Conservation (phyloP, 108 stramenopile species). For the Cylindrotheca fusiformis region DNA sequence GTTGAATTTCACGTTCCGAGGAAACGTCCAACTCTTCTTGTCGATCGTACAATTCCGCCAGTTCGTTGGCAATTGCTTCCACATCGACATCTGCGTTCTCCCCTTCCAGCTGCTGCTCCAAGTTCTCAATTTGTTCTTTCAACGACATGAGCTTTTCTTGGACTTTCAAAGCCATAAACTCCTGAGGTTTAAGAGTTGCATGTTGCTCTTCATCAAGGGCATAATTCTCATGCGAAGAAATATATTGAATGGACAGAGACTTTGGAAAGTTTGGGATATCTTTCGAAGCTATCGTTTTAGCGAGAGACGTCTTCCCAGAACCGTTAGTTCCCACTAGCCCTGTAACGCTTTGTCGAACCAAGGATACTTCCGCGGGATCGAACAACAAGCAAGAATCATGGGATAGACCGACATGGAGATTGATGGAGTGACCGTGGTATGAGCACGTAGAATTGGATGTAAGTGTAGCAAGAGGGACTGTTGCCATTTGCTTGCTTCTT, state of each 20-base stretch:
- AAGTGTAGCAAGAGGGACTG: background rate
- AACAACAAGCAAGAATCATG: constrained; percentile 12
- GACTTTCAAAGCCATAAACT: constrained; percentile 3
- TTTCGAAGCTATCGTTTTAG: constrained; percentile 25
- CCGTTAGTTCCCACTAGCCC: constrained; percentile 48
- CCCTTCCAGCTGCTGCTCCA: background rate
- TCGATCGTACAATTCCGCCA: constrained; percentile 5
- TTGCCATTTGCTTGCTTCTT: background rate
- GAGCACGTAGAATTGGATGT: constrained; percentile 6
- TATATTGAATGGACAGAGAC: constrained; percentile 22
- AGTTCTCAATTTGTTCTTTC: background rate
- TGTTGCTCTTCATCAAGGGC: constrained; percentile 4
- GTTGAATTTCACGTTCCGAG: background rate
- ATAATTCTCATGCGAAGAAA: constrained; percentile 22
- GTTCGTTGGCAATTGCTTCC: background rate
- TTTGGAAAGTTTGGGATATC: constrained; percentile 34
- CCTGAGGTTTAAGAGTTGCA: constrained; percentile 1
- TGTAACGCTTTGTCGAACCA: constrained; percentile 27
- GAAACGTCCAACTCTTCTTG: constrained; percentile 1
- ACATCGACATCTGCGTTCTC: background rate
- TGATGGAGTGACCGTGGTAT: background rate
- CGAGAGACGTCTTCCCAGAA: constrained; percentile 38
- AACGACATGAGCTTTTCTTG: constrained; percentile 1
- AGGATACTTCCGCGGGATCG: constrained; percentile 16
- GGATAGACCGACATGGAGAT: background rate